Conservation (phyloP, 495 filamentous ascomycete genomes). For the Ramalina peruviana region DNA sequence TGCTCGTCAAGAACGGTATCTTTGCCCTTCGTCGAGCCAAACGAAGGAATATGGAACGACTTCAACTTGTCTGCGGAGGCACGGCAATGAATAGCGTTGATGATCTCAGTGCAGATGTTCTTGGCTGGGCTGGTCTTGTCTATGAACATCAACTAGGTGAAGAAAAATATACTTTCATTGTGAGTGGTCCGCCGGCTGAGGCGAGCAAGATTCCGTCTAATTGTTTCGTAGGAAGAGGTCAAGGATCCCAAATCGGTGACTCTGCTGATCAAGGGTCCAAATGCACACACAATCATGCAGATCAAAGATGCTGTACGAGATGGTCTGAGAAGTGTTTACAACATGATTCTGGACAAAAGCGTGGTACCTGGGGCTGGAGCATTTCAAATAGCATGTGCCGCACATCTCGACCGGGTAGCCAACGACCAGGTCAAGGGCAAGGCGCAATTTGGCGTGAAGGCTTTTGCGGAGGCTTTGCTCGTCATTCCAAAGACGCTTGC, state of each 20-base stretch:
- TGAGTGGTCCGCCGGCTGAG: slow-evolving; percentile 12
- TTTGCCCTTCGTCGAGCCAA: slow-evolving; percentile 87
- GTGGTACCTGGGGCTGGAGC: slow-evolving; percentile 92
- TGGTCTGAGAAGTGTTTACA: slow-evolving; percentile 88
- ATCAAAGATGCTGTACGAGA: slow-evolving; percentile 96
- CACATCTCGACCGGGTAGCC: slow-evolving; percentile 69
- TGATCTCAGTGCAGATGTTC: slow-evolving; percentile 72
- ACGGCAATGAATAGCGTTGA: slow-evolving; percentile 90
- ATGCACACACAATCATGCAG: slow-evolving; percentile 88
- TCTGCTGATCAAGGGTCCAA: slow-evolving; percentile 92
- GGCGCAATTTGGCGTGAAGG: slow-evolving; percentile 84
- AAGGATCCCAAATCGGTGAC: slow-evolving; percentile 99
- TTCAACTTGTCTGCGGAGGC: slow-evolving; percentile 89
- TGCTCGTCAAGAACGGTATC: slow-evolving; percentile 95
- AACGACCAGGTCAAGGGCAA: slow-evolving; percentile 88
- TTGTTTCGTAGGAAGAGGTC: slow-evolving; percentile 59
- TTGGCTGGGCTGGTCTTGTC: slow-evolving; percentile 92
- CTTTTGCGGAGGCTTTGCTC: slow-evolving; percentile 86
- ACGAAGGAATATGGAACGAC: slow-evolving; percentile 94
- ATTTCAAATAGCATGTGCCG: slow-evolving; percentile 88
- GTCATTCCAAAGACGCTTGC: slow-evolving; percentile 95
- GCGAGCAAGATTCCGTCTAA: slow-evolving; percentile 9
- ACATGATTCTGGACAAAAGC: slow-evolving; percentile 92
- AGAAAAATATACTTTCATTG: slow-evolving; percentile 95
- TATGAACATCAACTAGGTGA: slow-evolving; percentile 97